phyloP scores from a whole-genome alignment of 2,329 filamentous ascomycete genomes.

The Xylaria arbuscula region DNA sequence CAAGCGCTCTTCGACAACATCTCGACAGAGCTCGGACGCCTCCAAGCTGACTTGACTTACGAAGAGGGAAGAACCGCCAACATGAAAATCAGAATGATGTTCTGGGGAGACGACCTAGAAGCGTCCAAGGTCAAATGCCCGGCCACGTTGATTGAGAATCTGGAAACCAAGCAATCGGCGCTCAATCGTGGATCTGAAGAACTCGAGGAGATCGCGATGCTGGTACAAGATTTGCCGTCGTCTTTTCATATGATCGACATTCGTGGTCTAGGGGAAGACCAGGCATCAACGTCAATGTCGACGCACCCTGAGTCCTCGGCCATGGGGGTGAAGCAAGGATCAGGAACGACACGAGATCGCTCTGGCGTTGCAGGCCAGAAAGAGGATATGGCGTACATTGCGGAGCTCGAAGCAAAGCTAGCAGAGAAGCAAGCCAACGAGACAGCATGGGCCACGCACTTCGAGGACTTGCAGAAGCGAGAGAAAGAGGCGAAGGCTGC shows the following conservation, averaged over 20 bases:
- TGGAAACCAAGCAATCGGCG: conserved; percentile 14
- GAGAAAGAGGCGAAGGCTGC: neutral
- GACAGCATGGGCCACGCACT: conserved; percentile 17
- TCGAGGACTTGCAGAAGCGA: conserved; percentile 13
- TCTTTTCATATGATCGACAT: conserved; percentile 25
- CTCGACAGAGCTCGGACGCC: conserved; percentile 19
- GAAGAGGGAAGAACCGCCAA: conserved; percentile 18
- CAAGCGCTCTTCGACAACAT: conserved; percentile 15
- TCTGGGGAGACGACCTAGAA: conserved; percentile 10
- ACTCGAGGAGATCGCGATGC: conserved; percentile 8
- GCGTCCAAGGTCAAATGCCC: neutral
- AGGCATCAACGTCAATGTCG: neutral
- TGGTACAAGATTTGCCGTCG: conserved; percentile 16
- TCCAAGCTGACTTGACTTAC: conserved; percentile 21
- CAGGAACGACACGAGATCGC: neutral
- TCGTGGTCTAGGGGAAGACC: neutral
- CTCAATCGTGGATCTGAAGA: conserved; percentile 17
- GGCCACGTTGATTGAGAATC: neutral
- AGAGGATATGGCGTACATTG: conserved; percentile 24
- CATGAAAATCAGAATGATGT: conserved; percentile 18
- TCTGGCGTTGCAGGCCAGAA: neutral
- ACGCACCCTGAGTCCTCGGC: neutral
- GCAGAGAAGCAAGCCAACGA: conserved; percentile 27
- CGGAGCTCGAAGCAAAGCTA: conserved; percentile 24
- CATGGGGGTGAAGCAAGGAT: neutral